Conservation (phyloP, 441 rosid genomes). For the Pelargonium myrrhifolium region DNA sequence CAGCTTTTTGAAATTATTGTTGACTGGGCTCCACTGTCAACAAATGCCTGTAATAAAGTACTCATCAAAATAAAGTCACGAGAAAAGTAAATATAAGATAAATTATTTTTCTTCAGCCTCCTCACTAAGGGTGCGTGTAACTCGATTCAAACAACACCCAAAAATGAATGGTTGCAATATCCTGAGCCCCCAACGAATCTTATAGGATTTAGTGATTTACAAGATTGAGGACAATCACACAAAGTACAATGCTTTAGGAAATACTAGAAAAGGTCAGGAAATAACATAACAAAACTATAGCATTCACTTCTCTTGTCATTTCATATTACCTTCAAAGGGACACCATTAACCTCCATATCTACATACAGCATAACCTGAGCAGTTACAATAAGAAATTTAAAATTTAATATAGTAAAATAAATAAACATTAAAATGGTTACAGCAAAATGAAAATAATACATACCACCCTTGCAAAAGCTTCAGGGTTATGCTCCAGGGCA, state of each 20-base stretch:
- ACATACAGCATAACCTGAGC: conserved; percentile 87
- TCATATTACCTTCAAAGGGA: conserved; percentile 71
- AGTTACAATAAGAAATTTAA: conserved; percentile 20
- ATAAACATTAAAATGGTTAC: conserved; percentile 7
- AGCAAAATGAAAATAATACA: conserved; percentile 28
- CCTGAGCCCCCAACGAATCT: background rate
- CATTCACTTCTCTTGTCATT: background rate
- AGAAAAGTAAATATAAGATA: conserved; percentile 7
- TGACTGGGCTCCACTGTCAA: conserved; percentile 98
- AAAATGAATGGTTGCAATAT: background rate
- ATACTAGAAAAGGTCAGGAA: background rate
- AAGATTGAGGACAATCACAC: background rate
- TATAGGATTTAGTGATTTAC: too few relatives aligned
- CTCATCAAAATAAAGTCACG: background rate
- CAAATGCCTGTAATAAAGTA: conserved; percentile 63
- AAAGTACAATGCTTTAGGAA: conserved; percentile 1
- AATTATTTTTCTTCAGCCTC: background rate
- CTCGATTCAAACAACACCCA: background rate
- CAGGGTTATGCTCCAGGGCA: conserved; percentile 92
- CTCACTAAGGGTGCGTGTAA: background rate
- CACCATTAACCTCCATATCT: conserved; percentile 97
- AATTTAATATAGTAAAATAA: conserved; percentile 8
- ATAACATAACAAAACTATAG: background rate
- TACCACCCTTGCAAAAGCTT: conserved; percentile 99
- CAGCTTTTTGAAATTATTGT: conserved; percentile 95